phyloP scores from a whole-genome alignment of 2,329 filamentous ascomycete species.

The Xylariaceae sp. region DNA sequence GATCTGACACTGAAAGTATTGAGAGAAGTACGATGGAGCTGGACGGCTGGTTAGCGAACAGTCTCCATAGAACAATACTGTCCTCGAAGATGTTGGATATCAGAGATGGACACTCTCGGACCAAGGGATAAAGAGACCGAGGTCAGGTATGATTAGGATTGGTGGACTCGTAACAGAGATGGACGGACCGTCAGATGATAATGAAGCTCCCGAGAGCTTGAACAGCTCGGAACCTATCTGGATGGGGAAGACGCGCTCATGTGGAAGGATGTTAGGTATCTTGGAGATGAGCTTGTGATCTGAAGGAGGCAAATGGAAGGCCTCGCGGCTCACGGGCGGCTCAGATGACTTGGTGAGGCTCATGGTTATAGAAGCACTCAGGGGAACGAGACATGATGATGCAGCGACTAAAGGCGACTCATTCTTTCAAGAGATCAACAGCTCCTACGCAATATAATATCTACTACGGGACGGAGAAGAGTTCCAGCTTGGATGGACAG shows the following conservation, averaged over 20 bases:
- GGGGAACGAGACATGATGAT: conserved; percentile 19
- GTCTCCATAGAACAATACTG: too few species aligned
- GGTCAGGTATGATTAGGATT: not conserved
- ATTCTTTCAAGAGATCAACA: not conserved
- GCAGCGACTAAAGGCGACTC: not conserved
- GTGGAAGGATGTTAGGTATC: conserved; percentile 58
- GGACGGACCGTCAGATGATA: conserved; percentile 66
- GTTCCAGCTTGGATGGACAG: not conserved
- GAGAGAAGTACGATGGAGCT: conserved; percentile 96
- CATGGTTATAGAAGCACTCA: conserved; percentile 19
- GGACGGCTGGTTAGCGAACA: conserved; percentile 12
- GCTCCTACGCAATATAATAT: not conserved
- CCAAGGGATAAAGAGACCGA: too few species aligned
- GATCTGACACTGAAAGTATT: conserved; percentile 85
- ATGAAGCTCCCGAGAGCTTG: conserved; percentile 67
- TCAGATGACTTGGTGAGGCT: conserved; percentile 26
- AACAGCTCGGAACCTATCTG: conserved; percentile 71
- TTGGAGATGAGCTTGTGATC: conserved; percentile 34
- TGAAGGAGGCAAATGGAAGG: conserved; percentile 25
- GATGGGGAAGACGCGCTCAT: conserved; percentile 70
- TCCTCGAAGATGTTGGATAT: too few species aligned
- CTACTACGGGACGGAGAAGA: not conserved
- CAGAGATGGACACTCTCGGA: too few species aligned
- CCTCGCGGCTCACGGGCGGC: conserved; percentile 21
- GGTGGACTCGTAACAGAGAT: not conserved